Percentiles rank a stretch among this genome's conserved stretches.
Conservation (phyloP, 2,329 filamentous ascomycete species). For the Botryotinia narcissicola region DNA sequence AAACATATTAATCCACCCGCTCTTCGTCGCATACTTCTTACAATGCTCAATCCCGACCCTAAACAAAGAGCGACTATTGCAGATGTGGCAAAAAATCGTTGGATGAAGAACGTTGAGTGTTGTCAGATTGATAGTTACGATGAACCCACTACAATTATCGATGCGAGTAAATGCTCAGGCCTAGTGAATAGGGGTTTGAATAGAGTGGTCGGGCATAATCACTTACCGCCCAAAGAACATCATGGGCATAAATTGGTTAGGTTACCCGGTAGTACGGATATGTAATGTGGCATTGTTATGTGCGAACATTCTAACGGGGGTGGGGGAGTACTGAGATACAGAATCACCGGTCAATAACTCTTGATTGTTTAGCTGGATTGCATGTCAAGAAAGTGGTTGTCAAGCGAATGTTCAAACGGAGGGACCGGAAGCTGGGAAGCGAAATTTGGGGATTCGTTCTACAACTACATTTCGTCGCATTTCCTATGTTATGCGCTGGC, state of each 20-base stretch:
- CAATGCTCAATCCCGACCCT: slow-evolving; percentile 81
- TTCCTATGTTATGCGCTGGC: neutral
- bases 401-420: neutral
- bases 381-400: neutral
- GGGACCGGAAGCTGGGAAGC: neutral
- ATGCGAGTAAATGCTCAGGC: slow-evolving; percentile 51
- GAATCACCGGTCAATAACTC: neutral
- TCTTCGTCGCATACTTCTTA: slow-evolving; percentile 68
- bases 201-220: slow-evolving; percentile 40
- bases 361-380: neutral
- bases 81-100: slow-evolving; percentile 68
- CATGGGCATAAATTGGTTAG: slow-evolving; percentile 35
- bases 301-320: neutral
- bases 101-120: slow-evolving; percentile 73
- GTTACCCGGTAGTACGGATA: slow-evolving; percentile 34
- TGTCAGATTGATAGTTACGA: slow-evolving; percentile 72
- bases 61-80: slow-evolving; percentile 65
- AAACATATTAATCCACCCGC: slow-evolving; percentile 62
- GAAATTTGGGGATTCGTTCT: neutral
- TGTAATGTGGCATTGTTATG: slow-evolving; percentile 21
- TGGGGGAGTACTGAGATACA: neutral
- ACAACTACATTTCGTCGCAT: neutral
- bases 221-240: slow-evolving; percentile 31
- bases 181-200: slow-evolving; percentile 43
- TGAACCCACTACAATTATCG: slow-evolving; percentile 57